A percentile compares a stretch with the other conserved stretches of the same genome.
Evolutionary conservation across 768 basidiomycete genomes (phyloP).

Genomic region (Hygrophoropsis aurantiaca): DNA sequence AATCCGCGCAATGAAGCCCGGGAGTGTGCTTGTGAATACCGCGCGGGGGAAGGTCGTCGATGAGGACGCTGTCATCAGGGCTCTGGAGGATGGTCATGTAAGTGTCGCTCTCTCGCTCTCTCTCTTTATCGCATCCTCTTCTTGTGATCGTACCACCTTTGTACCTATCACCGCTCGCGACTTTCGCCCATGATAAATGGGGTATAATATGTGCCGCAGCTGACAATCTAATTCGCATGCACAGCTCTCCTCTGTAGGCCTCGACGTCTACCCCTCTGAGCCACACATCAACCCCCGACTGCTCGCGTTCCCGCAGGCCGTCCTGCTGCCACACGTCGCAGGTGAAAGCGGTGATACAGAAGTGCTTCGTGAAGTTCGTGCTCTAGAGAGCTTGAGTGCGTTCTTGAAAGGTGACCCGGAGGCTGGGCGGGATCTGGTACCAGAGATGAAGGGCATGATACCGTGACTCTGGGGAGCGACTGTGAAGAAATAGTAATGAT

Average conservation of each 20-base stretch:
- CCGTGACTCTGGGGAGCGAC: too few species aligned
- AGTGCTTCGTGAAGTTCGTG: conserved; percentile 74
- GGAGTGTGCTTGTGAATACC: conserved; percentile 75
- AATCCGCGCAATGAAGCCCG: conserved; percentile 72
- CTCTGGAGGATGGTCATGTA: conserved; percentile 82
- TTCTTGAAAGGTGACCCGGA: conserved; percentile 59
- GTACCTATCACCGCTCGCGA: conserved; percentile 5
- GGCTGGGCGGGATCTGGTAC: conserved; percentile 63
- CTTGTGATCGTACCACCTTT: background rate
- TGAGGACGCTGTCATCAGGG: conserved; percentile 77
- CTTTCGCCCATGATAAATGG: conserved; percentile 4
- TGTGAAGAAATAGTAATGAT: too few species aligned
- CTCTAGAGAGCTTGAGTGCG: conserved; percentile 67
- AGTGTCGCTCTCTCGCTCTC: conserved; percentile 35
- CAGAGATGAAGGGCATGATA: too few species aligned
- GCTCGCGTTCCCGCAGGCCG: conserved; percentile 71
- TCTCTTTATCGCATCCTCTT: conserved; percentile 8
- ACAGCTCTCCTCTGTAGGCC: conserved; percentile 68
- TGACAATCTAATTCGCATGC: too few species aligned
- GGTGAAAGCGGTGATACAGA: conserved; percentile 76
- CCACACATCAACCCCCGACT: conserved; percentile 74
- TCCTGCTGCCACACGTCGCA: conserved; percentile 85
- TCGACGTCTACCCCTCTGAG: conserved; percentile 82
- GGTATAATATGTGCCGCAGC: too few species aligned
- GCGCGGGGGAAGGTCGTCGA: conserved; percentile 84